Evolutionary conservation across 148 eudicot genomes (phyloP), one percentile per base, ranked within the genome.

Genomic region (Polygonum aviculare): DNA sequence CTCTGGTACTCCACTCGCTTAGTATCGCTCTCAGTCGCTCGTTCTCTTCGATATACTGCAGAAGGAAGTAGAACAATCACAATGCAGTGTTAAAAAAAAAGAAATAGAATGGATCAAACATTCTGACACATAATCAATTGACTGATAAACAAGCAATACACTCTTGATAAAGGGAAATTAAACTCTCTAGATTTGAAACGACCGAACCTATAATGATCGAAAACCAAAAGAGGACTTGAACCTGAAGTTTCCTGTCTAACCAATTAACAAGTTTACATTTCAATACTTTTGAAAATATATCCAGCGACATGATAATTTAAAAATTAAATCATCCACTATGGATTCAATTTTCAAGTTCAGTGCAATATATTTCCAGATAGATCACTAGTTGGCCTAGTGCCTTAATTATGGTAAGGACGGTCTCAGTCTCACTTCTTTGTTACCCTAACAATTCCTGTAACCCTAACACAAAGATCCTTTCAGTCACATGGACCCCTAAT

Each of bases 1-100:
- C 96, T 76, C 97, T 84, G 44, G 87, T 79, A 78, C 99, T 95
- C 99, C 99, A 95, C 84, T 95, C 99, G 47, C 94, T 92, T 63
- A 95, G 59, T 78, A 93, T 92, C n/a, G 93, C 97, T 83, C 99
- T 89, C 77, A 93, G 87, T 70, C 99, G 88, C 79, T 93, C 99
- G 71, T 93, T 95, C 85, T 95, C 99, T 79, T 90, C 99, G 69
- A 95, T 81, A 73, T 93, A 95, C 99, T 95, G 93, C 78, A 12
- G 40, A 41, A 65, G 41, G 18, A 33, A 65, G 38, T 33, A 62
- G 7, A 60, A 26, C 14, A 9, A 36, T 60, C 67, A 54, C 59
- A 54, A 54, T 18, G 8, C 10, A 50, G 55, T 4, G 5, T 50
- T 0, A 15, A 50, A 50, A 3, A 50, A 3, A 15, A 15, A 50